These are phyloP conservation scores for Fagopyrum homotropicum DNA, from an alignment of 148 eudicot species.

Conservation along the genomic window DNA sequence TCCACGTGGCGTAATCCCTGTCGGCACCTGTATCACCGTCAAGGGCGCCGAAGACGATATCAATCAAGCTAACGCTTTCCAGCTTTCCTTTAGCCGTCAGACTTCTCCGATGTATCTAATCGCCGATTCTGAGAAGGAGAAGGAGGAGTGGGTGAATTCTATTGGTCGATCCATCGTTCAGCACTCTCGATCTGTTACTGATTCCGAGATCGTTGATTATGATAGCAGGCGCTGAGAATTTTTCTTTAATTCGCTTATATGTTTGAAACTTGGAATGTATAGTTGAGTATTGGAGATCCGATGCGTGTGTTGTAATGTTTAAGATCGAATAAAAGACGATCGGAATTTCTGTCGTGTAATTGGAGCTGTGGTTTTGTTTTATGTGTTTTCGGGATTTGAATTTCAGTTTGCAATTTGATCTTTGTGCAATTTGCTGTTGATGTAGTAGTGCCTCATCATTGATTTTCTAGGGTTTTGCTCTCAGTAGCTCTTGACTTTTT, in stretches of 20 bases:
- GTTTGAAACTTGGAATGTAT: not conserved
- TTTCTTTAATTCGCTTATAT: not conserved
- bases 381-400: not conserved
- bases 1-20: conserved; percentile 64
- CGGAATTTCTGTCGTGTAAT: not conserved
- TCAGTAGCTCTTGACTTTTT: too few relatives aligned
- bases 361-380: not conserved
- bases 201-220: conserved; percentile 36
- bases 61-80: conserved; percentile 47
- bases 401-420: conserved; percentile 5
- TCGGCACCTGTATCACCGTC: conserved; percentile 48
- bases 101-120: conserved; percentile 52
- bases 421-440: not conserved
- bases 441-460: not conserved
- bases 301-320: not conserved
- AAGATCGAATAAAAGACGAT: not conserved
- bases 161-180: conserved; percentile 61
- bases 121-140: conserved; percentile 72
- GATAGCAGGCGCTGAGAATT: conserved; percentile 18
- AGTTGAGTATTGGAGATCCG: not conserved
- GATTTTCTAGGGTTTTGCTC: not conserved
- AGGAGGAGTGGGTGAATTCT: conserved; percentile 70
- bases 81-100: conserved; percentile 33
- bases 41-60: conserved; percentile 64
- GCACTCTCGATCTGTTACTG: conserved; percentile 55